A percentile compares a stretch with the other conserved stretches of the same genome.
These are phyloP conservation scores for Curvularia sp. DNA, from an alignment of 2,329 filamentous ascomycete species.

Conservation along the genomic window DNA sequence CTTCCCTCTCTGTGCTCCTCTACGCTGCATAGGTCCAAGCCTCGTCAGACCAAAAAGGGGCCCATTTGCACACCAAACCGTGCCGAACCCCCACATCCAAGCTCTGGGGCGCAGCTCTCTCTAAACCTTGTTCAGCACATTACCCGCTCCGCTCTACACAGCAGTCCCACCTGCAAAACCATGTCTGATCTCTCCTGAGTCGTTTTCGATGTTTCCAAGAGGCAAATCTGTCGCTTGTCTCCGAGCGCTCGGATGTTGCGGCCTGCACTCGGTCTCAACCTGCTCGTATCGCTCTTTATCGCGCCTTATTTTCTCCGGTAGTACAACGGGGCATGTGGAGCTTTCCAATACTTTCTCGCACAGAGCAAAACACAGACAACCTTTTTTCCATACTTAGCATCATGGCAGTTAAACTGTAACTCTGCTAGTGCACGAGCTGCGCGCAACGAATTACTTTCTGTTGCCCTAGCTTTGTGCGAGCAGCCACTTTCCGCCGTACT, in stretches of 20 bases:
- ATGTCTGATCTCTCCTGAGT: conserved; percentile 7
- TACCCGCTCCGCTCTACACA: conserved; percentile 9
- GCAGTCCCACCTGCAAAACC: conserved; percentile 1
- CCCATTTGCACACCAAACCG: conserved; percentile 2
- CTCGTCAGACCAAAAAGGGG: conserved; percentile 8
- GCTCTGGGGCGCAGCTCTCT: conserved; percentile 18
- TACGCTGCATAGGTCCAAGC: not conserved
- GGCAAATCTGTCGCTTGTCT: conserved; percentile 6
- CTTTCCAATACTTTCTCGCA: conserved; percentile 11
- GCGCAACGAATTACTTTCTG: not conserved
- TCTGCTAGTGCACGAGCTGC: conserved; percentile 9
- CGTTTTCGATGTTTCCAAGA: conserved; percentile 5
- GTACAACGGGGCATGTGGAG: conserved; percentile 14
- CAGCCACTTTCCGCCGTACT: not conserved
- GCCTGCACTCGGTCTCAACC: conserved; percentile 13
- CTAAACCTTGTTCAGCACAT: conserved; percentile 11
- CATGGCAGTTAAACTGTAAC: conserved; percentile 6
- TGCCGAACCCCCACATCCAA: conserved; percentile 19
- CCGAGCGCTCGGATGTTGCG: conserved; percentile 10
- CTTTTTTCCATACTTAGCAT: conserved; percentile 16
- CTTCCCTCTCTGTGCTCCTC: conserved; percentile 5
- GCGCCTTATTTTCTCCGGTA: conserved; percentile 16
- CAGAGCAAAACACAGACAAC: conserved; percentile 13
- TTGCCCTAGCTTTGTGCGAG: not conserved
- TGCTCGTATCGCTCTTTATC: conserved; percentile 14